Conservation (phyloP, 2,329 filamentous ascomycete species). For the Bipolaris oryzae region DNA sequence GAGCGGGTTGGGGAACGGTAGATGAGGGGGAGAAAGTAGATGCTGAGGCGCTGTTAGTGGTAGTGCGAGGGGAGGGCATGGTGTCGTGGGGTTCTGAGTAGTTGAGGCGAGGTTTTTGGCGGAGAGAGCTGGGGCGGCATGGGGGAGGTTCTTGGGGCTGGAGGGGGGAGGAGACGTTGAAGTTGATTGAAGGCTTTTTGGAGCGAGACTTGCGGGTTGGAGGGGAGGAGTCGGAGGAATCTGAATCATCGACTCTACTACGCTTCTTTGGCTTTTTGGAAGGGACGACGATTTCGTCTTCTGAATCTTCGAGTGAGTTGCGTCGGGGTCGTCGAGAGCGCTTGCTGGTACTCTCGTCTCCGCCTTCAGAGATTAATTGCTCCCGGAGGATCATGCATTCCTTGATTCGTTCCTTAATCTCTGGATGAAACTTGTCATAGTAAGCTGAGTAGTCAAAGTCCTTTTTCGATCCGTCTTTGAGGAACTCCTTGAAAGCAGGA, state of each 20-base stretch:
- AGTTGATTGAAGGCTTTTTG: background rate
- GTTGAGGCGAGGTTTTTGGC: slow-evolving; percentile 22
- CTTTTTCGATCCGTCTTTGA: slow-evolving; percentile 10
- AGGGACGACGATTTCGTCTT: background rate
- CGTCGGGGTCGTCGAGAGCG: slow-evolving; percentile 3
- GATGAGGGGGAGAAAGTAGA: no score
- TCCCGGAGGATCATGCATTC: slow-evolving; percentile 9
- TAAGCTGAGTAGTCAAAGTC: slow-evolving; percentile 19
- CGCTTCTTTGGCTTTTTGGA: background rate
- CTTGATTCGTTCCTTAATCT: slow-evolving; percentile 19
- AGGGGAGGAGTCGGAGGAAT: slow-evolving; percentile 3
- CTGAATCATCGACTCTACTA: background rate
- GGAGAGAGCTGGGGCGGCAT: slow-evolving; percentile 7
- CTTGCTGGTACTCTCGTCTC: background rate
- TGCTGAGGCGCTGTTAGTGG: background rate
- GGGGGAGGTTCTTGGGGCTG: background rate
- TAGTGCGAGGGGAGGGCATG: background rate
- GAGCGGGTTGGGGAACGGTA: no score
- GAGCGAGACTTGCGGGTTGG: background rate
- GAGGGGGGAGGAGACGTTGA: background rate
- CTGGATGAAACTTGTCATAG: slow-evolving; percentile 18
- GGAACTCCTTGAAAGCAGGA: slow-evolving; percentile 2
- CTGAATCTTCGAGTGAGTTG: background rate
- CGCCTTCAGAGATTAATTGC: slow-evolving; percentile 8
- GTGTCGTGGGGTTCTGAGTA: slow-evolving; percentile 11